Conservation (phyloP, 441 rosid species). For the Corymbia calophylla region DNA sequence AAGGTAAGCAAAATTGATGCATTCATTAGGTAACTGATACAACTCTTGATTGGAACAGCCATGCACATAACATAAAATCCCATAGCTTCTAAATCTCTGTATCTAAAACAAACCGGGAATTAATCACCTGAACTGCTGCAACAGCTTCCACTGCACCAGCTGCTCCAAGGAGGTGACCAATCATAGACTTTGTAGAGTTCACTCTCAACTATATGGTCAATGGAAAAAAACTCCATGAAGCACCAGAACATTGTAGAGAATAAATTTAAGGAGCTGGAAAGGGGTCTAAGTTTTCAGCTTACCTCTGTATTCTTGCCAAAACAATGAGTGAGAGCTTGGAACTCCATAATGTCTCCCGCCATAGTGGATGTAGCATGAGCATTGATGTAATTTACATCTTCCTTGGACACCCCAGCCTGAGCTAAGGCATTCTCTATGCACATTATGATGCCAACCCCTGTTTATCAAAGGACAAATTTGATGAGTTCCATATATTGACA, state of each 20-base stretch:
- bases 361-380: constrained; percentile 97
- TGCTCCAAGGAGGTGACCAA: constrained; percentile 93
- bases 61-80: not conserved
- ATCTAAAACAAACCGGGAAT: not conserved
- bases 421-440: constrained; percentile 89
- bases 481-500: not conserved
- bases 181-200: constrained; percentile 97
- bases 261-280: not conserved
- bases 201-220: constrained; percentile 51
- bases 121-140: constrained; percentile 73
- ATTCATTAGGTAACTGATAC: not conserved
- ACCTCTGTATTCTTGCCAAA: constrained; percentile 84
- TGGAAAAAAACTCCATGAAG: constrained; percentile 7
- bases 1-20: not conserved
- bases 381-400: constrained; percentile 81
- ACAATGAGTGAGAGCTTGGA: constrained; percentile 65
- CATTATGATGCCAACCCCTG: constrained; percentile 73
- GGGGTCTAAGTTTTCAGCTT: constrained; percentile 1
- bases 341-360: constrained; percentile 89
- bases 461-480: not conserved
- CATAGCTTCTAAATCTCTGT: not conserved
- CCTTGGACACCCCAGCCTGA: constrained; percentile 62
- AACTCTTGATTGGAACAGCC: not conserved
- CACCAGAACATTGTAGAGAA: not conserved
- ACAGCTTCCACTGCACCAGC: constrained; percentile 97